phyloP scores from a whole-genome alignment of 2,329 filamentous ascomycete genomes.

The Fusarium mexicanum region DNA sequence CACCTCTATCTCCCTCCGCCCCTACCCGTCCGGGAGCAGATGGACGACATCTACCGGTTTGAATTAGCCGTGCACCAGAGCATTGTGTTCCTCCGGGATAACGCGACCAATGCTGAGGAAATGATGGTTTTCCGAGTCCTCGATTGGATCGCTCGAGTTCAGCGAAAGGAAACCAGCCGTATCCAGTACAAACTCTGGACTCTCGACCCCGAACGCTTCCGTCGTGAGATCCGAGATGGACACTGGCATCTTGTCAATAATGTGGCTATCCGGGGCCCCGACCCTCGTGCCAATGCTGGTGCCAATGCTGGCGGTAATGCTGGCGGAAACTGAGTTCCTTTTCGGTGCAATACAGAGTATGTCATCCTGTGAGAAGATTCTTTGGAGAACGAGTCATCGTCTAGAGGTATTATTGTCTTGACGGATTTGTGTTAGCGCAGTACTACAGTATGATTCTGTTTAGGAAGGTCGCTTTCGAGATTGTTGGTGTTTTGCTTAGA shows the following conservation, averaged over 20 bases:
- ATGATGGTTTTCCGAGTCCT: background rate
- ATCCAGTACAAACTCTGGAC: background rate
- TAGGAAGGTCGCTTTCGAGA: background rate
- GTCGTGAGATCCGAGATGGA: background rate
- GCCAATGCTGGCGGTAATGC: background rate
- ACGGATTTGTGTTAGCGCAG: background rate
- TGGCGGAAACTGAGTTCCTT: background rate
- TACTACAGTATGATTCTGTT: background rate
- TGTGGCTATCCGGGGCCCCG: fast-evolving
- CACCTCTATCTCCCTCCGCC: background rate
- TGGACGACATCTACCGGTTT: background rate
- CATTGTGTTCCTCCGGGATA: background rate
- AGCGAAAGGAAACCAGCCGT: background rate
- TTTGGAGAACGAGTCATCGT: background rate
- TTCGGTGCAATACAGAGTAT: too few relatives aligned
- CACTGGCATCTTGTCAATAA: too few relatives aligned
- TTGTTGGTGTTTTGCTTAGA: too few relatives aligned
- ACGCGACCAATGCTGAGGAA: fast-evolving
- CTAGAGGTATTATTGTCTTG: background rate
- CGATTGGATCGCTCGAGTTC: background rate
- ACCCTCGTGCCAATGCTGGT: background rate
- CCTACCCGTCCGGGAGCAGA: background rate
- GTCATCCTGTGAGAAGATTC: fast-evolving
- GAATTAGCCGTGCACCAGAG: fast-evolving
- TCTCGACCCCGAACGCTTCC: background rate